Evolutionary conservation across 179 eudicot species (phyloP), one percentile per base, ranked within the genome.

Genomic region (Silene vulgaris): DNA sequence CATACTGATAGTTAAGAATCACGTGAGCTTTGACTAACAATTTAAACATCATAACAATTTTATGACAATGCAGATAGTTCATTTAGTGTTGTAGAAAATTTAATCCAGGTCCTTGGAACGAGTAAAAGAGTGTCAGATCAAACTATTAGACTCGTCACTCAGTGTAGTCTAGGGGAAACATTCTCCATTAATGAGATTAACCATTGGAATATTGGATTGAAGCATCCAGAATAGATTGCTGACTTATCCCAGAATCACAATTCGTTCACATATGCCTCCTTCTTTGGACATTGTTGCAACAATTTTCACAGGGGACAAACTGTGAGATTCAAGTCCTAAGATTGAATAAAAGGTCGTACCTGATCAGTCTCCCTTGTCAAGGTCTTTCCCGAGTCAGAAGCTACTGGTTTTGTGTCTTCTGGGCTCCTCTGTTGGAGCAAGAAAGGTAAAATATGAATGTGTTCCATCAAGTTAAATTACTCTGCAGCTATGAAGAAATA

Each of bases 281-380:
- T 48, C 48, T 16, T 65, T n/a, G 60, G n/a, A 14, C 12, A 48
- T 45, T 19, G 40, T 26, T 30, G 40, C 52, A 50, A 29, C 52
- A 29, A 17, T 37, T 37, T 54, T 35, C 59, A 32, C 5, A 32
- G 2, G 8, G 61, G 66, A 61, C 61, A 45, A 43, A 20, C 50
- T 23, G 61, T 14, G 28, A 32, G 13, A 75, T 60, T 14, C 54
- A 23, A 61, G 71, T 32, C 50, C 8, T 63, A 74, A 52, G 60
- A 30, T 66, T 75, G 19, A 61, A 54, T 0, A 19, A 37, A 65
- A 75, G 48, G 35, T 63, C 35, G 72, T 74, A 84, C 87, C 87
- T 81, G 81, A 2, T 79, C 81, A 76, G 75, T 72, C 77, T 79
- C 83, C 70, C 82, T 79, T 1, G 74, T 78, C 8, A 65, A 66